A percentile compares a stretch with the other conserved stretches of the same genome.
Evolutionary conservation across 306 rosid genomes (phyloP).

Genomic region (Ochetophila trinervis): DNA sequence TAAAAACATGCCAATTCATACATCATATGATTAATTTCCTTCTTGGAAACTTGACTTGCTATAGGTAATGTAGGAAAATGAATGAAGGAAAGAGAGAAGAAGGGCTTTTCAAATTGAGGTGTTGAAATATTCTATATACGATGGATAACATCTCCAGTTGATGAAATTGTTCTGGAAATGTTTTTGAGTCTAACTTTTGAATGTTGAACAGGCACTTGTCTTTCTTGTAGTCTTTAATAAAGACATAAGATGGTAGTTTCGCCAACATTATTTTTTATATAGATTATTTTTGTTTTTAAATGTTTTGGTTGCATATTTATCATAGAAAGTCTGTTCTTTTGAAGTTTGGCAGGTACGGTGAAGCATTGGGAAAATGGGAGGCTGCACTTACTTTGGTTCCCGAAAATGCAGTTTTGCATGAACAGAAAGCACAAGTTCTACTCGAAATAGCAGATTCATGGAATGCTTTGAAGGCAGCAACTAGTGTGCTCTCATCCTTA

Average conservation of each 20-base stretch:
- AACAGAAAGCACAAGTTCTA: constrained; percentile 85
- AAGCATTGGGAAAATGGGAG: constrained; percentile 91
- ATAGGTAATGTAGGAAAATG: too few relatives aligned
- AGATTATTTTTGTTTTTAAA: background rate
- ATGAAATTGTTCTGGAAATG: background rate
- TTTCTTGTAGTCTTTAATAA: background rate
- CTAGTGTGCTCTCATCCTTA: constrained; percentile 43
- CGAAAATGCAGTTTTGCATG: constrained; percentile 62
- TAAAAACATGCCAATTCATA: too few relatives aligned
- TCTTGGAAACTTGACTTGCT: too few relatives aligned
- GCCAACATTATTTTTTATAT: too few relatives aligned
- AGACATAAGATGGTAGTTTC: background rate
- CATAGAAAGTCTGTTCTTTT: background rate
- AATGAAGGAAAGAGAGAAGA: too few relatives aligned
- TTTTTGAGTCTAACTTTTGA: background rate
- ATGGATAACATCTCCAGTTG: background rate
- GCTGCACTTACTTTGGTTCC: constrained; percentile 74
- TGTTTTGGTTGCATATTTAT: constrained; percentile 18
- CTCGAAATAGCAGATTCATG: constrained; percentile 89
- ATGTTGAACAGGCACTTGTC: background rate
- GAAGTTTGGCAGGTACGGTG: constrained; percentile 71
- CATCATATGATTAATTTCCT: too few relatives aligned
- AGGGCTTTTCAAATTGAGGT: too few relatives aligned
- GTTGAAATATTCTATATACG: background rate
- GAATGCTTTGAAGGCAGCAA: constrained; percentile 86